Conservation (phyloP, 495 filamentous ascomycete species). For the Podospora fimiseda region DNA sequence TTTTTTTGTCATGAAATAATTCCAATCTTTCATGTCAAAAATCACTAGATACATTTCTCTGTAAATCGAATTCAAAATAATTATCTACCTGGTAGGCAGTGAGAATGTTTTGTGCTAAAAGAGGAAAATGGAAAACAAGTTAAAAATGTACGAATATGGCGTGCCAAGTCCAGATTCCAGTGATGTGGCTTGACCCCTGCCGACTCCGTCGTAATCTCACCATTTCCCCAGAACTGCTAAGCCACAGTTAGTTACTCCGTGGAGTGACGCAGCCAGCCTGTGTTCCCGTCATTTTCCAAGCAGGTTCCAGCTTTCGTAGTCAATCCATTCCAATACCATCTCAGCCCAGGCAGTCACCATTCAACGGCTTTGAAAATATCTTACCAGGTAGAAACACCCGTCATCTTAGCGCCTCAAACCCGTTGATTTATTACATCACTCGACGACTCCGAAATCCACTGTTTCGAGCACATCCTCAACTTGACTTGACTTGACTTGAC, state of each 20-base stretch:
- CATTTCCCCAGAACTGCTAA: not conserved
- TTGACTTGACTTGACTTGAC: too few relatives aligned
- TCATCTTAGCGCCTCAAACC: not conserved
- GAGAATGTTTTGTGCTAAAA: too few relatives aligned
- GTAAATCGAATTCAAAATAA: too few relatives aligned
- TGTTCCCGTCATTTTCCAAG: not conserved
- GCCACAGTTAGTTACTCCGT: not conserved
- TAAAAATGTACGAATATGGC: not conserved
- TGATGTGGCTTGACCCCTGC: conserved; percentile 2
- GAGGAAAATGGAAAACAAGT: not conserved
- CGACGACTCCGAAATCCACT: too few relatives aligned
- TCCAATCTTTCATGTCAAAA: too few relatives aligned
- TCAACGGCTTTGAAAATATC: too few relatives aligned
- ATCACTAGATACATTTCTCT: too few relatives aligned
- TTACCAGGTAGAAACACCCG: too few relatives aligned
- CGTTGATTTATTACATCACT: too few relatives aligned
- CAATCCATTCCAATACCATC: not conserved
- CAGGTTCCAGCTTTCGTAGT: not conserved
- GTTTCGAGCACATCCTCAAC: too few relatives aligned
- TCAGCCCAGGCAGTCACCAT: not conserved
- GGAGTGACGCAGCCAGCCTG: conserved; percentile 13
- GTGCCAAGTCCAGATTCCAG: not conserved
- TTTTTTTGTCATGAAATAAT: not conserved
- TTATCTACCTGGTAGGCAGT: too few relatives aligned
- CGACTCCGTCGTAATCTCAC: not conserved